Evolutionary conservation across 768 basidiomycete genomes (phyloP), one percentile per base, ranked within the genome.

Genomic region (Leccinum subgranulosum): DNA sequence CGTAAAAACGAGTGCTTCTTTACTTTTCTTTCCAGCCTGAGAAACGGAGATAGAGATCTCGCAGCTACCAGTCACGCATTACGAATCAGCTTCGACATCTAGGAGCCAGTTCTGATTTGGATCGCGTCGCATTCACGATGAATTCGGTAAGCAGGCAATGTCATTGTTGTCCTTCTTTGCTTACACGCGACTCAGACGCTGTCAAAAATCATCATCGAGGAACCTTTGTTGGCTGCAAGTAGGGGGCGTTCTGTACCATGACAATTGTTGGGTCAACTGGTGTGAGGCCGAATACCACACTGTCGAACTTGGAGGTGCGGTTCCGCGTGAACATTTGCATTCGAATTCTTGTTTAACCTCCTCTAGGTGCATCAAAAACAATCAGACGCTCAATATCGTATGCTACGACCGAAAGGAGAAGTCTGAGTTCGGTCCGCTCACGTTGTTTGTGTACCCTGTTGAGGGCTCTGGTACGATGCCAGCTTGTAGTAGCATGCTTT

Each of bases 31-130:
- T 5, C 47, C 15, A n/a, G n/a, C n/a, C n/a, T n/a, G n/a, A 23
- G 23, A 23, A 23, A 23, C 23, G 23, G 34, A 34, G 6, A 3
- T 11, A 15, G 25, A 27, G 33, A 47, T 23, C 15, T 9, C 9
- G 27, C 58, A 96, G 94, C 58, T 98, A 98, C 70, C 95, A 98
- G 70, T 79, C 76, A 55, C 80, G 23, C 23, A 23, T 23, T 23
- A 23, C n/a, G n/a, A n/a, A n/a, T 23, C 23, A 23, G 23, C 23
- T 23, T 23, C 23, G 23, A 23, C 23, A 94, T 55, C 81, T 98
- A 3, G 97, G 97, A 41, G 94, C 88, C 19, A 95, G 92, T 54
- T 94, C 88, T 61, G 95, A 99, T 68, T 98, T 96, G 96, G 82
- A 86, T 69, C 85, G 95, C 23, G 87, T 87, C 1, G 93, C 94